Evolutionary conservation across 176 grass and related monocot species (phyloP).

Genomic region (Aegilops longissima): DNA sequence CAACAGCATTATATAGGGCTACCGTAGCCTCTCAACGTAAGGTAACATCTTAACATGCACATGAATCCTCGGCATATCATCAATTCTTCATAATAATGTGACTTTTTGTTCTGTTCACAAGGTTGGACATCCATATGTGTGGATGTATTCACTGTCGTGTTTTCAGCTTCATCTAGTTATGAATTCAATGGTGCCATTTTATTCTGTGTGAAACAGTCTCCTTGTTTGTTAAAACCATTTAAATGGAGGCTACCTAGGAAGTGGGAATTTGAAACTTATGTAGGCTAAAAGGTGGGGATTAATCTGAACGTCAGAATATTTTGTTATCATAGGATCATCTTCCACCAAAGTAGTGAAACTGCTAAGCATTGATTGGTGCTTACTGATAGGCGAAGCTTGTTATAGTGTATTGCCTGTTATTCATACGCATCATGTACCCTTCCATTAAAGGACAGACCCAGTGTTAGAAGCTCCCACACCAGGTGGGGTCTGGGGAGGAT

Average conservation of each 20-base stretch:
- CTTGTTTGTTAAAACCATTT: constrained; percentile 20
- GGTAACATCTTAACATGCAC: constrained; percentile 54
- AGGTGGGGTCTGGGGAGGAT: no score
- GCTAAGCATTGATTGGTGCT: neutral
- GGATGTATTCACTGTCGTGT: neutral
- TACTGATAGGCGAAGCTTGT: neutral
- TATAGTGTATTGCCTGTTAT: constrained; percentile 7
- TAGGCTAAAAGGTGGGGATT: constrained; percentile 6
- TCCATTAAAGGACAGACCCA: neutral
- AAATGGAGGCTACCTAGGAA: neutral
- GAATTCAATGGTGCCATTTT: neutral
- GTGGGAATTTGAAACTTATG: neutral
- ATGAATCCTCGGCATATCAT: neutral
- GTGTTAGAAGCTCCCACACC: no score
- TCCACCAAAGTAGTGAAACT: neutral
- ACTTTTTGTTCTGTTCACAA: neutral
- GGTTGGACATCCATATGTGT: constrained; percentile 5
- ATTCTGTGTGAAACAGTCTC: constrained; percentile 6
- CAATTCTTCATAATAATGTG: constrained; percentile 11
- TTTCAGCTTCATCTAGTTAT: constrained; percentile 11
- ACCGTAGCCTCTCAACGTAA: constrained; percentile 90
- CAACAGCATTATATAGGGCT: constrained; percentile 95
- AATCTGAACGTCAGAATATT: constrained; percentile 4
- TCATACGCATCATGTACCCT: neutral
- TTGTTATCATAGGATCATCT: neutral